Base-by-base conservation (phyloP, 345 rosid species). In the Hevea brasiliensis region DNA sequence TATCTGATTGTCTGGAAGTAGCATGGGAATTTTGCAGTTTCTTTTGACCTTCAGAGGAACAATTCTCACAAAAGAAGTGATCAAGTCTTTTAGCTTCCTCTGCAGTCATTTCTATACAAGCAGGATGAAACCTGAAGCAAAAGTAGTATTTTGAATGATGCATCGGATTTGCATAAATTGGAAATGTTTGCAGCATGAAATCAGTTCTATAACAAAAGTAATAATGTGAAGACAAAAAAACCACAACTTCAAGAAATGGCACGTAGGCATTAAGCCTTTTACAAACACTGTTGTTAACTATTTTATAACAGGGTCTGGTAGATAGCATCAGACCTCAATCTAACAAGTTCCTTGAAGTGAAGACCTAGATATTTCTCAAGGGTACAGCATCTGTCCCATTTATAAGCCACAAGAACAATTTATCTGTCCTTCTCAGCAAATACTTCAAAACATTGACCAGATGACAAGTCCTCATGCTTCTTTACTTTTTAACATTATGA, bases 91-190 rank as follows among this genome's bases (percentile, higher is more conserved):
- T 81, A 56, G 98, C 97, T 76, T 88, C 96, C 86, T 92, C 98
- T 51, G 73, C 85, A 4, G 89, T 85, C 85, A 88, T 87, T 82
- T 91, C 92, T 84, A 95, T 92, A 89, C 99, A 95, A 85, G 86
- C 80, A 84, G 99, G 99, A 76, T 95, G 99, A 83, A 89, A 95
- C 99, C 99, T 95, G 97, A 84, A 89, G 78, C 86, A 86, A 72
- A 84, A 27, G 27, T 73, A 84, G 78, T 75, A 79, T 74, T 72
- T 76, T 82, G 71, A 80, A 84, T 61, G 65, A 37, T 68, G 61
- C 51, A 76, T 68, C 44, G 55, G 63, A 32, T 41, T 53, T 63
- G 61, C 44, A 77, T 35, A 44, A 68, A 73, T 54, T 35, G 50
- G 65, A 68, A 65, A 65, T 44, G n/a, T 65, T 29, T 61, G 66